Evolutionary conservation across 768 basidiomycete species (phyloP).

Genomic region (Tubosaeta sp.): DNA sequence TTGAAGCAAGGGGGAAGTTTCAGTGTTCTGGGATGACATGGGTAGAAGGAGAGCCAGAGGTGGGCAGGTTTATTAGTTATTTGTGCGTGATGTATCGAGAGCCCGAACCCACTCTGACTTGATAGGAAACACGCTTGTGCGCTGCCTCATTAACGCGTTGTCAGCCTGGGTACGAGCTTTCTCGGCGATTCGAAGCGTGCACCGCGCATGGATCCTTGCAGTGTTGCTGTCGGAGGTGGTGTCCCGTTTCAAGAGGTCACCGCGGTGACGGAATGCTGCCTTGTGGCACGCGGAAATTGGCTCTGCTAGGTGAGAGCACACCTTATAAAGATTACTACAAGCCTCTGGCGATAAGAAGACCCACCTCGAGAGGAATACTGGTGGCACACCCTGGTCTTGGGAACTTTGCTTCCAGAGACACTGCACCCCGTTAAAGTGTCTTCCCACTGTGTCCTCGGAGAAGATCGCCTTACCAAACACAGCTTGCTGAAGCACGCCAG

Average conservation of each 20-base stretch:
- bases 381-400: too few species aligned
- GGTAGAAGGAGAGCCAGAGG: neutral
- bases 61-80: neutral
- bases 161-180: neutral
- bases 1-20: constrained; percentile 9
- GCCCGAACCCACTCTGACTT: neutral
- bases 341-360: neutral
- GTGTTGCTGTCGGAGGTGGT: neutral
- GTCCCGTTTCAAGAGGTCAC: neutral
- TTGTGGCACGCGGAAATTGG: neutral
- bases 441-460: too few species aligned
- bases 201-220: neutral
- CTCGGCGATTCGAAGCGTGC: too few species aligned
- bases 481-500: too few species aligned
- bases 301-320: neutral
- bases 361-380: neutral
- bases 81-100: neutral
- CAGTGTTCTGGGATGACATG: constrained; percentile 15
- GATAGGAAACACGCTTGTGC: neutral
- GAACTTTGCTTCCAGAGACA: too few species aligned
- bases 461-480: too few species aligned
- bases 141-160: neutral
- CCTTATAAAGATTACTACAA: neutral
- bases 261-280: neutral
- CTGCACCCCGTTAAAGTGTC: too few species aligned